A percentile compares a stretch with the other conserved stretches of the same genome.
These are phyloP conservation scores for Lentinula sp. DNA, from an alignment of 768 basidiomycete species.

Conservation along the genomic window DNA sequence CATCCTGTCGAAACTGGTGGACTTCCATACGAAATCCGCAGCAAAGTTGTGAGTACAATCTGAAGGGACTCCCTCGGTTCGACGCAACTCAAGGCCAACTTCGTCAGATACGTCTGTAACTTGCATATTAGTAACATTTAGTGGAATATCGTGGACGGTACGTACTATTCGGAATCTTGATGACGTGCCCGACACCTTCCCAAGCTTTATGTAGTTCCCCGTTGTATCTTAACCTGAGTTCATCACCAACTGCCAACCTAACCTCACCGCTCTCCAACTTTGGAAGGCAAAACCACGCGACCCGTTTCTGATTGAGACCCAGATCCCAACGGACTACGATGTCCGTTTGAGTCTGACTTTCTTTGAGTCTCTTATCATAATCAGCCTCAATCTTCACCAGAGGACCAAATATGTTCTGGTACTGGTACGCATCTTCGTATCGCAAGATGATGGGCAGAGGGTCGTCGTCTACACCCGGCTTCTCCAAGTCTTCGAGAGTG, in stretches of 20 bases:
- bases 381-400: conserved; percentile 99
- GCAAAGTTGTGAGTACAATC: conserved; percentile 94
- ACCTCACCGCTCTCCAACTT: conserved; percentile 99
- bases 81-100: conserved; percentile 87
- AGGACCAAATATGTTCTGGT: conserved; percentile 99
- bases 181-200: conserved; percentile 91
- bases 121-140: background rate
- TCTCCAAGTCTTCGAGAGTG: conserved; percentile 93
- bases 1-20: conserved; percentile 99
- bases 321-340: conserved; percentile 97
- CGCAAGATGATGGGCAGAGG: conserved; percentile 85
- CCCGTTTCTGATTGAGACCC: conserved; percentile 95
- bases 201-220: conserved; percentile 89
- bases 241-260: conserved; percentile 93
- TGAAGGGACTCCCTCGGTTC: conserved; percentile 88
- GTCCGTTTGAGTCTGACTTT: conserved; percentile 97
- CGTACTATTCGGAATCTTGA: conserved; percentile 98
- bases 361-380: conserved; percentile 96
- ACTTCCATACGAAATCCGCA: conserved; percentile 99
- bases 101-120: conserved; percentile 93
- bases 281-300: conserved; percentile 97
- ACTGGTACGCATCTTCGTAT: conserved; percentile 99
- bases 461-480: conserved; percentile 96
- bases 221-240: conserved; percentile 82
- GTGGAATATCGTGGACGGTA: conserved; percentile 6